Percentiles rank a stretch among this genome's conserved stretches.
These are phyloP conservation scores for Oryza glumipatula DNA, from an alignment of 176 grass and related monocot genomes.

Conservation along the genomic window DNA sequence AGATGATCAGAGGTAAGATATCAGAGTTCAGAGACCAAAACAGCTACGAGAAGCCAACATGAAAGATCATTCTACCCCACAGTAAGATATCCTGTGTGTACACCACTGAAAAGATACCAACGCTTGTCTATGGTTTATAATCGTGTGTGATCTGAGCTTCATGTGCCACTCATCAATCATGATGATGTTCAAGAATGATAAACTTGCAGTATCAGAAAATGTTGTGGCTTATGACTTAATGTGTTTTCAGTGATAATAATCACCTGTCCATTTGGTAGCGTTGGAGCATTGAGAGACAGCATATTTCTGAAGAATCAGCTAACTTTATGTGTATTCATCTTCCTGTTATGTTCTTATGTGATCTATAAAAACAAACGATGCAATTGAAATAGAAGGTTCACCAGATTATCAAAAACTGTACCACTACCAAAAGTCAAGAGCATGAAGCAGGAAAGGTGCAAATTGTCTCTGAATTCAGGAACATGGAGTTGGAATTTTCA, in stretches of 20 bases:
- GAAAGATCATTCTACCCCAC: constrained; percentile 15
- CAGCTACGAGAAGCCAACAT: constrained; percentile 80
- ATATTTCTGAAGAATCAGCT: background rate
- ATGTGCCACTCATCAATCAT: background rate
- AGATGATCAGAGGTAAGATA: constrained; percentile 78
- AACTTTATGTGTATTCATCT: background rate
- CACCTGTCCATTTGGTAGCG: background rate
- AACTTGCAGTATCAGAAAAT: background rate
- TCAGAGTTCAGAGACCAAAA: constrained; percentile 91
- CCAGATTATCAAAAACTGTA: background rate
- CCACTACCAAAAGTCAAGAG: background rate
- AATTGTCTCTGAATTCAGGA: background rate
- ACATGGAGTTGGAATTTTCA: background rate
- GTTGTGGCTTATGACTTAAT: background rate
- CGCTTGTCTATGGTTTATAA: background rate
- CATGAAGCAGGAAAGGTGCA: background rate
- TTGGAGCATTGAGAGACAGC: background rate
- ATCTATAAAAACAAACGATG: no score
- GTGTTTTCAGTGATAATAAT: background rate
- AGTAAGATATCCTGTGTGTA: background rate
- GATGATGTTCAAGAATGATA: background rate
- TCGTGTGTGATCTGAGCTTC: background rate
- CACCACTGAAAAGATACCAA: background rate
- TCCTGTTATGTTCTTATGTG: background rate
- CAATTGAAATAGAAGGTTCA: background rate